Percentiles rank a stretch among this genome's conserved stretches.
Conservation (phyloP, 2,329 filamentous ascomycete species). For the Lecanicillium sp. region DNA sequence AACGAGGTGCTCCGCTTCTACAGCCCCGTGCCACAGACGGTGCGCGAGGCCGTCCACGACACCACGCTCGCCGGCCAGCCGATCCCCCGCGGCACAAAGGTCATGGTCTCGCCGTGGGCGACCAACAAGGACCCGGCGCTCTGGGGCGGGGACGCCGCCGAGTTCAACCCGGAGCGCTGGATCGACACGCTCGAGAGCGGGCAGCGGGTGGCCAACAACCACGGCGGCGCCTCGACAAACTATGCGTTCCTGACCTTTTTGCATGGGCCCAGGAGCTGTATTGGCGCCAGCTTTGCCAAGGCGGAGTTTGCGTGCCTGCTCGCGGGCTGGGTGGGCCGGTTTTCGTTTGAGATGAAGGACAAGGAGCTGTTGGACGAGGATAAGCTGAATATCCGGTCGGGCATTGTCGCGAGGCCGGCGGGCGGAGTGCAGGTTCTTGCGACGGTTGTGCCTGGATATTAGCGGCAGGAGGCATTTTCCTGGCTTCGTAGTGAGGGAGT, state of each 20-base stretch:
- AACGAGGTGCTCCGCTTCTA: slow-evolving; percentile 70
- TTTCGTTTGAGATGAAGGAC: slow-evolving; percentile 53
- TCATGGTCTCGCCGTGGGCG: slow-evolving; percentile 59
- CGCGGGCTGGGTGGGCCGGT: slow-evolving; percentile 68
- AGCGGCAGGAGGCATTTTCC: neutral
- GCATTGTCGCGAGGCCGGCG: slow-evolving; percentile 64
- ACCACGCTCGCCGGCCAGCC: slow-evolving; percentile 57
- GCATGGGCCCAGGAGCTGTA: slow-evolving; percentile 80
- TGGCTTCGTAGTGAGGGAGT: no score
- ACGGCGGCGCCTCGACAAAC: slow-evolving; percentile 65
- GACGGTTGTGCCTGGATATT: slow-evolving; percentile 58
- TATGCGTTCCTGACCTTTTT: slow-evolving; percentile 77
- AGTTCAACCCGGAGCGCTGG: slow-evolving; percentile 78
- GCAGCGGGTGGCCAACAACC: slow-evolving; percentile 15
- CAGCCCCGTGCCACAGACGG: slow-evolving; percentile 62
- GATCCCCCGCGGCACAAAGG: slow-evolving; percentile 62
- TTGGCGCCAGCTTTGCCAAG: slow-evolving; percentile 72
- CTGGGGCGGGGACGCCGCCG: slow-evolving; percentile 69
- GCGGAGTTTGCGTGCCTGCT: slow-evolving; percentile 80
- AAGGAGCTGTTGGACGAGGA: slow-evolving; percentile 57
- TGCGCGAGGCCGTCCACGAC: slow-evolving; percentile 57
- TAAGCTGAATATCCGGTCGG: slow-evolving; percentile 59
- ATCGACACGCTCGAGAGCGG: slow-evolving; percentile 34
- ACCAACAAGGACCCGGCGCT: slow-evolving; percentile 61
- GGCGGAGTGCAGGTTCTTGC: slow-evolving; percentile 65